These are phyloP conservation scores for Dendrobium chrysotoxum DNA, from an alignment of 106 monocot genomes.

Conservation along the genomic window DNA sequence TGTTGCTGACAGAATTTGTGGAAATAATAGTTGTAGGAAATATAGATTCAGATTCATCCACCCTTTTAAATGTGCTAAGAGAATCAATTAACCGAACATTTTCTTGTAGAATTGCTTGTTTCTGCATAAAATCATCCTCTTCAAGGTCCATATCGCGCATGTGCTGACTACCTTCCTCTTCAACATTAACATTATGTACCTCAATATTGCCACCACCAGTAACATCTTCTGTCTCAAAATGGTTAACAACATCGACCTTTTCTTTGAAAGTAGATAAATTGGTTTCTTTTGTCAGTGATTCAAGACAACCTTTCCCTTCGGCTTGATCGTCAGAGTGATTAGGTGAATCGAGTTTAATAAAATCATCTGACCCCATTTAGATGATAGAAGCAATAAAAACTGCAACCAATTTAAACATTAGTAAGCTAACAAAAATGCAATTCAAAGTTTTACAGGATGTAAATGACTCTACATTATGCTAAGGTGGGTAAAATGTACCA, in stretches of 20 bases:
- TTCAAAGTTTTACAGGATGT: background rate
- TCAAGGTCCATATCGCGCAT: conserved; percentile 24
- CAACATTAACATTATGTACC: background rate
- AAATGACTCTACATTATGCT: background rate
- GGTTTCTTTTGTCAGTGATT: background rate
- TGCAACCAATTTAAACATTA: background rate
- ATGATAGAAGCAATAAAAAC: background rate
- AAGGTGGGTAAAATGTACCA: background rate
- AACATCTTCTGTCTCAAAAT: background rate
- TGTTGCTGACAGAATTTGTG: background rate
- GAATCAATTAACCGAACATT: conserved; percentile 13
- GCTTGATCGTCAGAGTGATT: background rate
- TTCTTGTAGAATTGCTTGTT: conserved; percentile 25
- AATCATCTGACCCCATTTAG: conserved; percentile 33
- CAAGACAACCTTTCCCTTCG: conserved; percentile 5
- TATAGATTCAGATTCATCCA: conserved; percentile 9
- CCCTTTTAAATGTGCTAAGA: conserved; percentile 14
- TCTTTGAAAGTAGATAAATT: background rate
- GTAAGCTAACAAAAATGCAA: background rate
- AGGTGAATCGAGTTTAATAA: conserved; percentile 19
- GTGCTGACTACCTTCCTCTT: conserved; percentile 17
- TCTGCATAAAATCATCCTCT: conserved; percentile 13
- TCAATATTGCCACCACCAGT: background rate
- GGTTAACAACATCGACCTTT: background rate
- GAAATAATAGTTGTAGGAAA: conserved; percentile 1